Percentiles rank a stretch among this genome's conserved stretches.
phyloP scores from a whole-genome alignment of 73 alveolate genomes.

The Paramecium tetraurelia region DNA sequence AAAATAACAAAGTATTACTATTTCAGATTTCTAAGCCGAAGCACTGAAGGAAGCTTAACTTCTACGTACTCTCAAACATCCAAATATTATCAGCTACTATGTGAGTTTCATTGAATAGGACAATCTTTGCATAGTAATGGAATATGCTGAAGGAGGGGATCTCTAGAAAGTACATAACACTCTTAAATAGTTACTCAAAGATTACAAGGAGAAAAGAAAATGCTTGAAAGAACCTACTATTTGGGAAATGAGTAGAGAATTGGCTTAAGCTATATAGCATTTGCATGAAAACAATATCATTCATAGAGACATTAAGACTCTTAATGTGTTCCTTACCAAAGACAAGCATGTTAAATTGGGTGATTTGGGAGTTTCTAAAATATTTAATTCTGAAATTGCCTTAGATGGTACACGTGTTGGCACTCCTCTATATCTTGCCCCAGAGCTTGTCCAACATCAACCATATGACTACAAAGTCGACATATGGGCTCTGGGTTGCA shows the following conservation, averaged over 20 bases:
- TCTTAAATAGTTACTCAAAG: constrained; percentile 27
- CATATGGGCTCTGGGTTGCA: constrained; percentile 98
- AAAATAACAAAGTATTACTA: constrained; percentile 75
- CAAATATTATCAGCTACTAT: constrained; percentile 86
- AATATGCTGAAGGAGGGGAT: constrained; percentile 97
- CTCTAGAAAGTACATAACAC: constrained; percentile 72
- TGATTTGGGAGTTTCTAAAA: constrained; percentile 97
- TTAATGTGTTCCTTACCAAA: constrained; percentile 82
- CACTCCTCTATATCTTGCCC: constrained; percentile 97
- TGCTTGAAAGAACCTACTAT: constrained; percentile 76
- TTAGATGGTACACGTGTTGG: constrained; percentile 95
- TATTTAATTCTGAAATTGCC: constrained; percentile 76
- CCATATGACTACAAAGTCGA: constrained; percentile 97
- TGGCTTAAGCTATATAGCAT: constrained; percentile 83
- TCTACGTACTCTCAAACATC: constrained; percentile 84
- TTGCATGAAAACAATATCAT: constrained; percentile 87
- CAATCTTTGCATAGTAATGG: constrained; percentile 92
- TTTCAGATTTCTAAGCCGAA: constrained; percentile 42
- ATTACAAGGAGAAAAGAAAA: constrained; percentile 57
- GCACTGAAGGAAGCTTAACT: constrained; percentile 93
- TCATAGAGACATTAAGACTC: constrained; percentile 95
- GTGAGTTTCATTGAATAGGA: constrained; percentile 91
- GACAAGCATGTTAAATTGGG: constrained; percentile 80
- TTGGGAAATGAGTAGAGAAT: constrained; percentile 90
- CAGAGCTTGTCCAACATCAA: constrained; percentile 92